Conservation (phyloP, 1,284 basidiomycete genomes). For the Rhodotorula sp. region DNA sequence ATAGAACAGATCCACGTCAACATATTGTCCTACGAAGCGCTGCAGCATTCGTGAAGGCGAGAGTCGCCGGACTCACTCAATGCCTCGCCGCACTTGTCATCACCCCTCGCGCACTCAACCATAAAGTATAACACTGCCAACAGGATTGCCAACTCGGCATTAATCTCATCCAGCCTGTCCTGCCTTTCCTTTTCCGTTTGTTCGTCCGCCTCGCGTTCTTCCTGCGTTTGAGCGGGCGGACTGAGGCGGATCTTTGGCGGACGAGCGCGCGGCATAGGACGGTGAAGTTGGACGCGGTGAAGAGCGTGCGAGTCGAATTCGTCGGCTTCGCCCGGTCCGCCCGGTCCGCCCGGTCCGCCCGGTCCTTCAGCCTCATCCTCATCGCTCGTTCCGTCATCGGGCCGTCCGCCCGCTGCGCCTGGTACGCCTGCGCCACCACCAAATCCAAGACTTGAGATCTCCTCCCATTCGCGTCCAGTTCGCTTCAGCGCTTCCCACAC, state of each 20-base stretch:
- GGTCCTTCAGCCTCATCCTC: too few relatives aligned
- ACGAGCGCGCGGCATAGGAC: too few relatives aligned
- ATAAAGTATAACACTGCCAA: slow-evolving; percentile 91
- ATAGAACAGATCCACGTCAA: background rate
- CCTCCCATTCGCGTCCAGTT: slow-evolving; percentile 82
- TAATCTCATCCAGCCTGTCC: slow-evolving; percentile 79
- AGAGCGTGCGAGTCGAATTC: background rate
- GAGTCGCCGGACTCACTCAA: slow-evolving; percentile 65
- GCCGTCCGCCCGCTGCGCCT: too few relatives aligned
- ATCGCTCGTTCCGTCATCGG: too few relatives aligned
- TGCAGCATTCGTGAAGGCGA: background rate
- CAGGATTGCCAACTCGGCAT: slow-evolving; percentile 85
- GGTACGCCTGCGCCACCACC: too few relatives aligned
- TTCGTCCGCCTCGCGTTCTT: slow-evolving; percentile 9
- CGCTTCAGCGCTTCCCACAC: slow-evolving; percentile 88
- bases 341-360: background rate
- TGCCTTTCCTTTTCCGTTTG: slow-evolving; percentile 57
- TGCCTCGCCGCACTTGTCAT: slow-evolving; percentile 91
- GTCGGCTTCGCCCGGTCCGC: background rate
- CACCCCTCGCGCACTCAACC: slow-evolving; percentile 84
- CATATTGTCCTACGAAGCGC: background rate
- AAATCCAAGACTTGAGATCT: slow-evolving; percentile 55
- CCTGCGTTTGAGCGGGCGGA: background rate
- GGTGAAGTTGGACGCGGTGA: too few relatives aligned
- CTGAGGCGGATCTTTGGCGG: background rate